Base-by-base conservation (phyloP, 176 grass and related monocot genomes). In the Oryza coarctata region DNA sequence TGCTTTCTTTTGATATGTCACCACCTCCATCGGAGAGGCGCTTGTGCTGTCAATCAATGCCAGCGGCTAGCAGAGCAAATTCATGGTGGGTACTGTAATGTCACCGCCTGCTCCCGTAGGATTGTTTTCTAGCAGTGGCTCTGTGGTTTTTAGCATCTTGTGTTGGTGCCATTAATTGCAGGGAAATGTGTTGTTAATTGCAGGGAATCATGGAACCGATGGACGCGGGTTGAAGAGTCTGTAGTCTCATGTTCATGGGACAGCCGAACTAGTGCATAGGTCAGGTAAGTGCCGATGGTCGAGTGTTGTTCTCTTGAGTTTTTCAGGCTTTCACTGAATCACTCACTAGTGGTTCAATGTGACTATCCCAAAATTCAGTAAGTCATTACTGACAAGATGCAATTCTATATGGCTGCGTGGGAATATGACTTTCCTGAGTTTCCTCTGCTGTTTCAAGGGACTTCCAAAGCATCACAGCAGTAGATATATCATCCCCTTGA, bases 281-380 rank as follows among this genome's bases (percentile, higher is more conserved):
- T 35, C 34, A 83, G 38, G n/a, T 44, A 33, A 70, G 23, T 23
- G 47, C 49, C 14, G 55, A 17, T 7, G 58, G 9, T 20, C 45
- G 64, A 62, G 61, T 9, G 20, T 52, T 63, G 50, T 61, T 63
- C 18, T 47, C 45, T 11, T 18, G 8, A 8, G 50, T 40, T 63
- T 55, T 55, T 4, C 71, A 77, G 77, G 27, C 25, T 72, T 82
- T 65, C 68, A 41, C 1, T 12, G 40, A 41, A 41, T 12, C 40
- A 82, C 87, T 12, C 40, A 82, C 87, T 77, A 35, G 34, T 35
- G 34, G 65, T 66, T 86, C 78, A 58, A 25, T 30, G 66, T 61
- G 34, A 82, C 88, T 82, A 78, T 82, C 77, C 9, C 41, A 44
- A 49, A 17, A 17, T 49, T 49, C 0, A 49, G 13, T 49, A 49